A percentile compares a stretch with the other conserved stretches of the same genome.
Conservation (phyloP, 2,329 filamentous ascomycete species). For the Phialophora macrospora region DNA sequence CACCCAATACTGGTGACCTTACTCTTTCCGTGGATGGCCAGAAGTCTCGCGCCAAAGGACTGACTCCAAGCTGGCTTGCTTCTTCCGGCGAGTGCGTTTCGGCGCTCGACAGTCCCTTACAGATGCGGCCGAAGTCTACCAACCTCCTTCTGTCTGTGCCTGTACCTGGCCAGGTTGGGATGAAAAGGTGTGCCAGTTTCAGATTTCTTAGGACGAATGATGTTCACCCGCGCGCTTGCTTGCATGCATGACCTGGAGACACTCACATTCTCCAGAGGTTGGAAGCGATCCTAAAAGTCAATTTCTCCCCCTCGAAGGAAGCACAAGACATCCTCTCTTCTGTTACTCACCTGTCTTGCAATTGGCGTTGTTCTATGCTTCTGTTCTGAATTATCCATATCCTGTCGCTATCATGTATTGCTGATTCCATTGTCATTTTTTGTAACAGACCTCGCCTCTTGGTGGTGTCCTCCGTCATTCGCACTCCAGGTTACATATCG, state of each 20-base stretch:
- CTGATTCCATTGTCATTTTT: background rate
- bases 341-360: background rate
- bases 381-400: background rate
- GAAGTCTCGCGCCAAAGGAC: no score
- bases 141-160: background rate
- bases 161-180: background rate
- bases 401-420: background rate
- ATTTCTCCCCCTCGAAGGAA: background rate
- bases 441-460: background rate
- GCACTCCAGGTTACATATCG: background rate
- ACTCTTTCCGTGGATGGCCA: no score
- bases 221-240: background rate
- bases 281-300: background rate
- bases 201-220: background rate
- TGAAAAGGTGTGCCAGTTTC: constrained; percentile 4
- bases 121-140: background rate
- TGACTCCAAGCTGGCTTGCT: background rate
- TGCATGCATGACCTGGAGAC: background rate
- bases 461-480: background rate
- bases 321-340: background rate
- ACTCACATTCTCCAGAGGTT: background rate
- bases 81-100: background rate
- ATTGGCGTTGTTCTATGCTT: background rate
- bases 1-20: no score
- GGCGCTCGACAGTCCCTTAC: background rate